Evolutionary conservation across 345 rosid genomes (phyloP).

Genomic region (Sonneratia alba): DNA sequence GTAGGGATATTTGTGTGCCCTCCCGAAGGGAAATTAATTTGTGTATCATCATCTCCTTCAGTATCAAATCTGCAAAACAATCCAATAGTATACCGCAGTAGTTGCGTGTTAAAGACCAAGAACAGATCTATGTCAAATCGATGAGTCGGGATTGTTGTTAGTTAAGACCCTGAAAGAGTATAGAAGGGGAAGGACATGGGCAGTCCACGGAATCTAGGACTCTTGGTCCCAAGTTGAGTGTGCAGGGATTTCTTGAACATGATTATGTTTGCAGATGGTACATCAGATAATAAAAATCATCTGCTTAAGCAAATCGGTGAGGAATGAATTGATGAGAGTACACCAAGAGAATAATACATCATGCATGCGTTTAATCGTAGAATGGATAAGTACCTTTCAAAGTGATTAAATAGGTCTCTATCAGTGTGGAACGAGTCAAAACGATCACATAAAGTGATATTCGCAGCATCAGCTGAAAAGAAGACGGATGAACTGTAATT

Average conservation of each 20-base stretch:
- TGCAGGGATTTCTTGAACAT: background rate
- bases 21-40: slow-evolving; percentile 35
- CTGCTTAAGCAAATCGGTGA: no score
- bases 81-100: background rate
- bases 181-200: background rate
- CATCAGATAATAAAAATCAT: no score
- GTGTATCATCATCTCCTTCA: slow-evolving; percentile 59
- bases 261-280: no score
- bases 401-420: slow-evolving; percentile 37
- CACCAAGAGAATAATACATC: slow-evolving; percentile 1
- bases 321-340: background rate
- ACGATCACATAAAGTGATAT: slow-evolving; percentile 59
- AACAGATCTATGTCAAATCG: no score
- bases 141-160: no score
- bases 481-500: slow-evolving; percentile 9
- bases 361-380: background rate
- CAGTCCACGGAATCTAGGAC: no score
- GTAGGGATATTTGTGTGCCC: slow-evolving; percentile 41
- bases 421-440: slow-evolving; percentile 45
- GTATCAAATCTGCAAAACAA: slow-evolving; percentile 53
- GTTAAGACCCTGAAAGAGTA: no score
- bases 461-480: slow-evolving; percentile 55
- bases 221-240: no score
- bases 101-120: background rate
- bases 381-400: slow-evolving; percentile 28